Evolutionary conservation across 2,329 filamentous ascomycete species (phyloP), one percentile per base, ranked within the genome.

Genomic region (Cladorrhinum sp.): DNA sequence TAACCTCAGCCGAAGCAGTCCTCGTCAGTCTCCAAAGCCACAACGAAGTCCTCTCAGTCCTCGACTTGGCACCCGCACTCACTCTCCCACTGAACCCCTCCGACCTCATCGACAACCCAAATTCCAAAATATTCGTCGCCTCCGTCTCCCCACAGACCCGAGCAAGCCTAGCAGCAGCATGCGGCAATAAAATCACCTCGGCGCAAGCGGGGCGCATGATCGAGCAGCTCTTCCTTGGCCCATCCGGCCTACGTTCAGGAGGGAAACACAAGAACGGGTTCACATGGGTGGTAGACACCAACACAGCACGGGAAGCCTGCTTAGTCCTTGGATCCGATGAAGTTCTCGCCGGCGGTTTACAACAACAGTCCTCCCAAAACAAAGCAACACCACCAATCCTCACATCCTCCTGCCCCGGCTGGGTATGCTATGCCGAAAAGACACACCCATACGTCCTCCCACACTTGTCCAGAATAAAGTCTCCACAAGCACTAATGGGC

Each of bases 401-500:
- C 49, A 92, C 93, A 8, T 93, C 93, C 2, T 92, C 92, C 20
- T 99, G 95, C 73, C 95, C 95, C 0, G 95, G 95, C 7, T 99
- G 96, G 93, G 93, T 99, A 59, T 99, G 95, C 77, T 99, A 99
- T 71, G 93, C 93, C 24, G 95, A 99, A 74, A 98, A 99, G 78
- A 98, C 93, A 58, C 95, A 99, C 71, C 92, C 95, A 1, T 89
- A 97, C 70, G 87, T 98, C 58, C 82, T 99, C 54, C 92, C 92
- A 25, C 92, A 99, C 74, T 81, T 99, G 57, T 97, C 93, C 60
- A 86, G 86, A 54, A 82, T 98, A 64, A 99, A 98, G 74, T 97
- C 93, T 4, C 93, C 95, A 13, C 95, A 99, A 75, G 93, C 95
- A 24, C 77, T 99, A 56, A 89, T 91, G 65, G 95, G 95, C 12